phyloP scores from a whole-genome alignment of 2,329 filamentous ascomycete genomes.

The Microthyrium microscopicum region DNA sequence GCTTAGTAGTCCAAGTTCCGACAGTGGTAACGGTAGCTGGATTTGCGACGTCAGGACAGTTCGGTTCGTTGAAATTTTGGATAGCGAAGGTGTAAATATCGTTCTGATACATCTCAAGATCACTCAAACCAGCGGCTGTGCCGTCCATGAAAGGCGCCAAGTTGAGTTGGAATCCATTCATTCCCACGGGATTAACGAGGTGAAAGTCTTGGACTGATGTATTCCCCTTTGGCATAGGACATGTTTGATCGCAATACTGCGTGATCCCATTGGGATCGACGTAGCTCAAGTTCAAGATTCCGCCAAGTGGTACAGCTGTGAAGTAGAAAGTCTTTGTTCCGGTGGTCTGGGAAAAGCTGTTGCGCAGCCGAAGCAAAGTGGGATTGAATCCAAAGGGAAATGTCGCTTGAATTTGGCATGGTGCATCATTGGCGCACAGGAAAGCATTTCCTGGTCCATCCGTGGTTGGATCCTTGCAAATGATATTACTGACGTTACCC shows the following conservation, averaged over 20 bases:
- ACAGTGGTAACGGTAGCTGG: conserved; percentile 49
- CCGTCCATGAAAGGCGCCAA: conserved; percentile 80
- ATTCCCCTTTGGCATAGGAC: conserved; percentile 60
- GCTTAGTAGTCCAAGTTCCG: conserved; percentile 56
- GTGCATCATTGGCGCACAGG: conserved; percentile 57
- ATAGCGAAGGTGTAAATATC: conserved; percentile 75
- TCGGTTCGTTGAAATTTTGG: conserved; percentile 73
- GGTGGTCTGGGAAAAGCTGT: conserved; percentile 67
- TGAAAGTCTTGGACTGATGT: conserved; percentile 70
- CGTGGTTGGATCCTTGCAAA: conserved; percentile 57
- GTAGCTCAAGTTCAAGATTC: conserved; percentile 94
- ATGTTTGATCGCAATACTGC: conserved; percentile 60
- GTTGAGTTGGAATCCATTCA: conserved; percentile 73
- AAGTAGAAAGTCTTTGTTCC: conserved; percentile 82
- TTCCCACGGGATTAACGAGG: conserved; percentile 83
- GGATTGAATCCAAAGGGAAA: conserved; percentile 77
- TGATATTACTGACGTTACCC: conserved; percentile 59
- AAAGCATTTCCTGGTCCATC: conserved; percentile 64
- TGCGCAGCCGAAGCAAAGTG: conserved; percentile 74
- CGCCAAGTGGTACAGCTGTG: conserved; percentile 67
- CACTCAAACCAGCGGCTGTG: conserved; percentile 63
- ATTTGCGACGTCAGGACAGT: conserved; percentile 49
- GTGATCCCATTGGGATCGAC: conserved; percentile 59
- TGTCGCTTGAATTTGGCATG: conserved; percentile 68
- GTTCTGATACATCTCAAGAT: conserved; percentile 74